Percentiles rank a stretch among this genome's conserved stretches.
Evolutionary conservation across 1,284 basidiomycete species (phyloP).

Genomic region (Naganishia albida): DNA sequence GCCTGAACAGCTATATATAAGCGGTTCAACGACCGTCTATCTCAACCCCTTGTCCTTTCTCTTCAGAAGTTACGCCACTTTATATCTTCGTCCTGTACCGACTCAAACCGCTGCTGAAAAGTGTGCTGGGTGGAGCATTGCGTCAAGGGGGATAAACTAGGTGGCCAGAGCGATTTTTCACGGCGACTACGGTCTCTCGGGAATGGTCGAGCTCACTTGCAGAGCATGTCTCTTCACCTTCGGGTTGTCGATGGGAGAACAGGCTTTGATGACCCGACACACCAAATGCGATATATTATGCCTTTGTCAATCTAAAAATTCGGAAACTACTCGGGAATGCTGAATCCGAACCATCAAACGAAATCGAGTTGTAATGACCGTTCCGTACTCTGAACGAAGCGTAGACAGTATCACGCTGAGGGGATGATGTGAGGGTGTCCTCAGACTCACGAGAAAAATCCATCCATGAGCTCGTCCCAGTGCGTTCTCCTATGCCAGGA

Average conservation of each 20-base stretch:
- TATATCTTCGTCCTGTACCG: conserved; percentile 31
- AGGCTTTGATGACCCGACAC: conserved; percentile 28
- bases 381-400: too few species aligned
- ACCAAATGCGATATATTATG: neutral
- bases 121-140: neutral
- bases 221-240: conserved; percentile 21
- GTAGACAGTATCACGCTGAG: too few species aligned
- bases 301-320: neutral
- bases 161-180: conserved; percentile 31
- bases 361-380: too few species aligned
- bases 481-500: too few species aligned
- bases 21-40: conserved; percentile 5
- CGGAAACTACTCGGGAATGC: too few species aligned
- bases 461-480: too few species aligned
- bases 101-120: conserved; percentile 38
- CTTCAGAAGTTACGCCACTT: conserved; percentile 21
- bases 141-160: conserved; percentile 28
- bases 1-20: neutral
- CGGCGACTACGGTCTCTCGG: conserved; percentile 7
- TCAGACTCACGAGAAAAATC: too few species aligned
- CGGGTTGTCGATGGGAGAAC: conserved; percentile 3
- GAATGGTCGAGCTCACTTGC: conserved; percentile 27
- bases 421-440: too few species aligned
- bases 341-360: too few species aligned
- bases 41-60: neutral